Base-by-base conservation (phyloP, 768 basidiomycete genomes). In the Calocybe gangraenosa region DNA sequence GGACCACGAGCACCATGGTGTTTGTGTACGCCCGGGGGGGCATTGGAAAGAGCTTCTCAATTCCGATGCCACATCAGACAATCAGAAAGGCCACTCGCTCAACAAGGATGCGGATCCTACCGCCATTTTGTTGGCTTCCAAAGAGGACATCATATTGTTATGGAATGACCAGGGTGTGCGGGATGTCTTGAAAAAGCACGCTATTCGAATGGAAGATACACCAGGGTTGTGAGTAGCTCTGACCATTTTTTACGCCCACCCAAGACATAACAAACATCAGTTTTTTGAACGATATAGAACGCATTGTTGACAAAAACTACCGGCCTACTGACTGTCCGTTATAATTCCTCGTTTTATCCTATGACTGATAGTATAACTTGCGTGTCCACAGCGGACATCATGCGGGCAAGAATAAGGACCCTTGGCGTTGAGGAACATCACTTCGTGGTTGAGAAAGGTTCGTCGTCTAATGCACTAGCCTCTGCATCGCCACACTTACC, bases 351-450 rank as follows among this genome's bases (percentile, higher is more conserved):
- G 25, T 40, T 30, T 36, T 31, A 14, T 23, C 33, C 49, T 15
- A 7, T 20, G 18, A 23, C 33, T n/a, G n/a, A n/a, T n/a, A n/a
- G n/a, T n/a, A n/a, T n/a, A n/a, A 18, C 32, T 8, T 11, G 30
- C 3, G 34, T 67, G 20, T 33, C 14, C n/a, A 3, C 42, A 78
- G 83, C 71, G 42, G 85, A 89, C 55, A 83, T 87, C 43, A 75
- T 87, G n/a, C 76, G 84, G 15, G 87, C 87, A 1, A 71, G 87
- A 38, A 68, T 90, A 46, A 73, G 81, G 19, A 90, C 87, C 1
- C 69, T 84, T 40, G 87, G 87, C 1, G 78, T 87, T 2, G 81
- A 87, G 47, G 87, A 90, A 56, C 81, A 88, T 52, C 66, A 73
- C 8, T 81, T 87, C 48, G 57, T 72, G 17, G 66, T 79, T 42